phyloP scores from a whole-genome alignment of 2,329 filamentous ascomycete genomes.

The Lachnellula willkommii region DNA sequence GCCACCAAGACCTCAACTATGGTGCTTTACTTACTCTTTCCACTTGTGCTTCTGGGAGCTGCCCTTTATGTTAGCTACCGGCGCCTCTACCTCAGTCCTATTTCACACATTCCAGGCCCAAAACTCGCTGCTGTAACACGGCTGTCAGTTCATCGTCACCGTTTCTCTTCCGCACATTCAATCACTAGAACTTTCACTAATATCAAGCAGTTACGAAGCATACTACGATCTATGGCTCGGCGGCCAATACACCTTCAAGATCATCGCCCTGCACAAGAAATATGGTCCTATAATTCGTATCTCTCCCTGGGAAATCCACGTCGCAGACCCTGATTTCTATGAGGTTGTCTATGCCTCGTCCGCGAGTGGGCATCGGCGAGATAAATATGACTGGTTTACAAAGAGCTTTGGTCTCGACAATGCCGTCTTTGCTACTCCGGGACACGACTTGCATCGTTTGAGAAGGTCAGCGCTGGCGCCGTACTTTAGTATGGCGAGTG shows the following conservation, averaged over 20 bases:
- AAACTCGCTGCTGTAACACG: slow-evolving; percentile 16
- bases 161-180: too few relatives aligned
- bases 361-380: not conserved
- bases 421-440: slow-evolving; percentile 5
- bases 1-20: not conserved
- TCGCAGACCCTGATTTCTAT: slow-evolving; percentile 29
- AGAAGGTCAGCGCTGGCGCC: slow-evolving; percentile 2
- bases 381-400: slow-evolving; percentile 11
- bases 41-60: not conserved
- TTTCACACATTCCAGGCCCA: slow-evolving; percentile 23
- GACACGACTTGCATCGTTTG: slow-evolving; percentile 4
- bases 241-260: slow-evolving; percentile 39
- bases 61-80: not conserved
- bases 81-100: slow-evolving; percentile 24
- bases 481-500: slow-evolving; percentile 6
- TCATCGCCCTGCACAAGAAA: slow-evolving; percentile 38
- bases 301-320: slow-evolving; percentile 25
- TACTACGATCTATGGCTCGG: slow-evolving; percentile 39
- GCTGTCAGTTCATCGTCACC: not conserved
- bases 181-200: not conserved
- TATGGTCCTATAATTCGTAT: slow-evolving; percentile 31
- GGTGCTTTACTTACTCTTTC: not conserved
- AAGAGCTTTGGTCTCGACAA: slow-evolving; percentile 3
- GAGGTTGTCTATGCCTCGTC: slow-evolving; percentile 27
- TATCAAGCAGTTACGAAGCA: slow-evolving; percentile 10